Evolutionary conservation across 768 basidiomycete genomes (phyloP), one percentile per base, ranked within the genome.

Genomic region (Suillus occidentalis): DNA sequence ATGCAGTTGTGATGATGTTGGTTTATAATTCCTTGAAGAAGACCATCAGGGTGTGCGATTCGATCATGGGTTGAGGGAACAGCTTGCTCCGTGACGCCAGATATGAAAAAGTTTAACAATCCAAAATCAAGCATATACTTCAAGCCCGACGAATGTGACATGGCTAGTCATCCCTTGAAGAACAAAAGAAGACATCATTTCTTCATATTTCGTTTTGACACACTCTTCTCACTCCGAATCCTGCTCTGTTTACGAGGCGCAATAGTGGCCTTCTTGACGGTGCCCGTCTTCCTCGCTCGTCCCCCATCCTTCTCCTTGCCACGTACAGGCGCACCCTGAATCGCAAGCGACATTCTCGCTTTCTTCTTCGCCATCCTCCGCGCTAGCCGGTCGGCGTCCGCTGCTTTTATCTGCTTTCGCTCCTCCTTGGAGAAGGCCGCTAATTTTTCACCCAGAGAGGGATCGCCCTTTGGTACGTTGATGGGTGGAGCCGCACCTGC

Each of bases 351-450:
- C 69, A 82, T 83, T 68, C 89, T 82, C 40, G 87, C 84, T 77
- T 90, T 91, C 79, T 97, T 97, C 86, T 98, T 97, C 49, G 92
- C 94, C 75, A 95, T 73, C 64, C 97, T 82, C 57, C 97, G 81
- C 49, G 89, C 91, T 49, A 94, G 81, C 34, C 97, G 89, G 65
- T 92, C 93, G 1, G 87, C 82, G 74, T 99, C 90, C 28, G 83
- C 72, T 3, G 89, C 83, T 78, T 99, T 99, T 66, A 81, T 86
- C 50, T 85, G 81, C 80, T 96, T 97, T 65, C 97, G 86, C 67
- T 91, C 92, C 25, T 93, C 91, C 76, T 95, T 95, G 18, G 90
- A 85, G 49, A 98, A 80, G 60, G 87, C 84, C 39, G 84, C 86
- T 36, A 99, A 80, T 72, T 89, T 88, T 70, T 87, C 87, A 12